Percentiles rank a stretch among this genome's conserved stretches.
These are phyloP conservation scores for Fusarium sp. DNA, from an alignment of 2,329 filamentous ascomycete species.

Conservation along the genomic window DNA sequence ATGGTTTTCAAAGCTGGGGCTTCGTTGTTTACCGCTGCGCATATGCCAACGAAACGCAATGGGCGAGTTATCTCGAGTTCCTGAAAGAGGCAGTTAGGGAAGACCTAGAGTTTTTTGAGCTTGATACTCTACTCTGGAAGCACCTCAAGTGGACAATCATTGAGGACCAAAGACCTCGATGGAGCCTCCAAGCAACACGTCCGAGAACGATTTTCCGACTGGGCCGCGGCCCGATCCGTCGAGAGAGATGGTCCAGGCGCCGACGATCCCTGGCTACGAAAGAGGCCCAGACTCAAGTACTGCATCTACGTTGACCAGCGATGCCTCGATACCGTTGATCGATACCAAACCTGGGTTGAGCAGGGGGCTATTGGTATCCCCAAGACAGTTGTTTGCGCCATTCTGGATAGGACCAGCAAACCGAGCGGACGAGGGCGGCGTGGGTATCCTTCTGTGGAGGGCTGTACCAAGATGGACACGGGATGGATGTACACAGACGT, in stretches of 20 bases:
- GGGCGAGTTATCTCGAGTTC: slow-evolving; percentile 27
- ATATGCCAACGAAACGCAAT: slow-evolving; percentile 6
- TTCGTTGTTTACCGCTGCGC: slow-evolving; percentile 14
- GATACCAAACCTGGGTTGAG: background rate
- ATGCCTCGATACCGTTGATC: background rate
- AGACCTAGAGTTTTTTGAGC: background rate
- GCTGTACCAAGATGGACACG: slow-evolving; percentile 1
- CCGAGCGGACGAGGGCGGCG: background rate
- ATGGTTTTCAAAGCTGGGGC: background rate
- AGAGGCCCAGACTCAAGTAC: background rate
- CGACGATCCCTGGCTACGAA: background rate
- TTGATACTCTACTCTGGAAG: background rate
- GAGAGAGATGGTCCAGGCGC: slow-evolving; percentile 4
- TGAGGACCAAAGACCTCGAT: background rate
- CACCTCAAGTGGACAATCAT: slow-evolving; percentile 17
- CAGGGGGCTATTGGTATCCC: rapidly evolving
- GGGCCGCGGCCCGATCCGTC: background rate
- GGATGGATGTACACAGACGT: slow-evolving; percentile 13
- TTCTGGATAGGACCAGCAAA: background rate
- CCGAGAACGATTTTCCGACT: slow-evolving; percentile 1
- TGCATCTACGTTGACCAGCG: background rate
- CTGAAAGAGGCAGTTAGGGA: slow-evolving; percentile 12
- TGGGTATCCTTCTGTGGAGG: background rate
- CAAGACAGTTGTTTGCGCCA: background rate
- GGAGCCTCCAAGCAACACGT: slow-evolving; percentile 12